Evolutionary conservation across 345 rosid species (phyloP), one percentile per base, ranked within the genome.

Genomic region (Dovyalis caffra): DNA sequence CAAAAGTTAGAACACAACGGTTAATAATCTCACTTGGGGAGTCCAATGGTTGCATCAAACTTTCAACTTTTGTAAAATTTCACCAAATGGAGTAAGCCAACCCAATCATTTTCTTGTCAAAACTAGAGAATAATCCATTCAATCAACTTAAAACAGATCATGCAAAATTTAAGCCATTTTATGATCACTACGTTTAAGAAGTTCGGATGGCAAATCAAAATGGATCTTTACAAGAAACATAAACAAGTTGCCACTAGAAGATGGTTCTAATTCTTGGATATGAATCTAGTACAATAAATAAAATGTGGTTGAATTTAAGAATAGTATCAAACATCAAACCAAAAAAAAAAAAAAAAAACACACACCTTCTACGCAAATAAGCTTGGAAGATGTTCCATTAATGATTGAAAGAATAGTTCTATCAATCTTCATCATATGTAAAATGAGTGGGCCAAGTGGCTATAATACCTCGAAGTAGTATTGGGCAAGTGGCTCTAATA

Each of bases 41-140:
- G 95, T 77, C 99, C 97, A 77, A 92, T 93, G 73, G 87, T 85
- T 63, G 90, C 85, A 81, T 93, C 98, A 86, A 91, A 95, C 78
- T 97, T 89, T 78, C 89, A 86, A 82, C 90, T 86, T 88, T 90
- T 93, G 85, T 91, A 95, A 79, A 91, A 95, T 75, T 91, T 95
- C 66, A 95, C 77, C 75, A 93, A 77, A 83, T 92, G 96, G 45
- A 81, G 91, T 73, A 95, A 82, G 74, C 97, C 98, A 43, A 92
- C 86, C 90, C 91, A 92, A 81, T 93, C 98, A 73, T 88, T 87
- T 78, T 89, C 98, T 98, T 95, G 91, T 66, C 45, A 70, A 38
- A 2, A 0, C 10, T 10, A 37, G 9, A 25, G 23, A 26, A 10
- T 8, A 38, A 3, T n/a, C n/a, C 23, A 58, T 31, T 62, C n/a